A percentile compares a stretch with the other conserved stretches of the same genome.
phyloP scores from a whole-genome alignment of 345 rosid genomes.

The Lumnitzera racemosa region DNA sequence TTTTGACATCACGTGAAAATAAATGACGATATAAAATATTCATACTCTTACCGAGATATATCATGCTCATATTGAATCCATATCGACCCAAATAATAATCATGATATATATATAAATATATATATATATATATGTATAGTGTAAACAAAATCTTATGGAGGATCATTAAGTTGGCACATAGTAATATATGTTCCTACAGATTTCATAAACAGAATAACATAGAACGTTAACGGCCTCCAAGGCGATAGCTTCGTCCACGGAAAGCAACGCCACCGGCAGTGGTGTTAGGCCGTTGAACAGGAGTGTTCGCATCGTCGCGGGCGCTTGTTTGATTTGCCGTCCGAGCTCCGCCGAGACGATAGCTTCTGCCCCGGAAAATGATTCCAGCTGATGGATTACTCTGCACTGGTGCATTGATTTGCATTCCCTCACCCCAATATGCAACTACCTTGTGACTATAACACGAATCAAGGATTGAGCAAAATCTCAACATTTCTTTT shows the following conservation, averaged over 20 bases:
- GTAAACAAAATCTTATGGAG: no score
- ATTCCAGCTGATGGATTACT: slow-evolving; percentile 33
- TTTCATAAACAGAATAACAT: no score
- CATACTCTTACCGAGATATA: no score
- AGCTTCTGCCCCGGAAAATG: slow-evolving; percentile 45
- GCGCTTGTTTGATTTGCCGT: neutral
- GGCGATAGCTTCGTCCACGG: slow-evolving; percentile 10
- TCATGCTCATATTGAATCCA: no score
- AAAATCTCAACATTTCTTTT: neutral
- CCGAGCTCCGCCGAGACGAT: slow-evolving; percentile 19
- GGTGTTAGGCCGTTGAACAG: neutral
- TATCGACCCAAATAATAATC: no score
- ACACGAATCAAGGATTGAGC: slow-evolving; percentile 8
- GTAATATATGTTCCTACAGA: no score
- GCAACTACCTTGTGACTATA: slow-evolving; percentile 46
- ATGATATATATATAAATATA: no score
- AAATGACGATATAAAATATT: no score
- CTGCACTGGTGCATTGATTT: slow-evolving; percentile 39
- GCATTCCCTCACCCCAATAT: slow-evolving; percentile 40
- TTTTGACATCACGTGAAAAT: no score
- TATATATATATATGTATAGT: no score
- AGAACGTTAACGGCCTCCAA: neutral
- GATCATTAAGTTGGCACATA: no score
- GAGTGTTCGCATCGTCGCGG: neutral
- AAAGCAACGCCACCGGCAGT: slow-evolving; percentile 2